Evolutionary conservation across 2,329 filamentous ascomycete species (phyloP).

Genomic region (Cladophialophora immunda): DNA sequence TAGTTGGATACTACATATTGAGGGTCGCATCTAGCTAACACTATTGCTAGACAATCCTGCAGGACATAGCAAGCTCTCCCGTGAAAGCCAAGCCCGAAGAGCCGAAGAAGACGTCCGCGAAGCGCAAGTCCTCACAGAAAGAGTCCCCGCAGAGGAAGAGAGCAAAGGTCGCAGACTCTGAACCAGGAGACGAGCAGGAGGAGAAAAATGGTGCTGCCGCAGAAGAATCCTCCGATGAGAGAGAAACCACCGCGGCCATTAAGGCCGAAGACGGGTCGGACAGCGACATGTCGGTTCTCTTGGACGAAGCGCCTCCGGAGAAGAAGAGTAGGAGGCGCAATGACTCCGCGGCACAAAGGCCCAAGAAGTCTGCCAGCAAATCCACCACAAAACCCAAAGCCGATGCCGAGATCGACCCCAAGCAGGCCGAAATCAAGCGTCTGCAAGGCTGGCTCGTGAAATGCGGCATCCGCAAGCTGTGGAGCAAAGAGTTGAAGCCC

Average conservation of each 20-base stretch:
- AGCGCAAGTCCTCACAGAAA: slow-evolving; percentile 29
- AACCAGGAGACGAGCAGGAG: slow-evolving; percentile 28
- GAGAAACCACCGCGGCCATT: slow-evolving; percentile 7
- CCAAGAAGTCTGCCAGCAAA: slow-evolving; percentile 39
- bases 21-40: slow-evolving; percentile 15
- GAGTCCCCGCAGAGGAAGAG: slow-evolving; percentile 34
- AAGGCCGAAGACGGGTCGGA: slow-evolving; percentile 56
- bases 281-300: slow-evolving; percentile 75
- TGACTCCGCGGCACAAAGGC: slow-evolving; percentile 46
- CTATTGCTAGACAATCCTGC: slow-evolving; percentile 45
- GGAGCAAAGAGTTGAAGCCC: slow-evolving; percentile 82
- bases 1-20: slow-evolving; percentile 33
- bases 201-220: slow-evolving; percentile 17
- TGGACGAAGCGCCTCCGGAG: slow-evolving; percentile 75
- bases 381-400: slow-evolving; percentile 50
- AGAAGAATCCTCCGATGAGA: slow-evolving; percentile 17
- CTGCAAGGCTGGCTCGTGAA: slow-evolving; percentile 86
- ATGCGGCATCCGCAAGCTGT: slow-evolving; percentile 91
- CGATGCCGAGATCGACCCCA: slow-evolving; percentile 62
- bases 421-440: slow-evolving; percentile 84
- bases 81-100: slow-evolving; percentile 17
- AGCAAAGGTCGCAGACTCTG: slow-evolving; percentile 32
- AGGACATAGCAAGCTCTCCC: slow-evolving; percentile 38
- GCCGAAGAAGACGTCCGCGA: slow-evolving; percentile 25
- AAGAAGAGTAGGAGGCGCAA: slow-evolving; percentile 61